Evolutionary conservation across 495 filamentous ascomycete genomes (phyloP).

Genomic region (Neurospora sp.): DNA sequence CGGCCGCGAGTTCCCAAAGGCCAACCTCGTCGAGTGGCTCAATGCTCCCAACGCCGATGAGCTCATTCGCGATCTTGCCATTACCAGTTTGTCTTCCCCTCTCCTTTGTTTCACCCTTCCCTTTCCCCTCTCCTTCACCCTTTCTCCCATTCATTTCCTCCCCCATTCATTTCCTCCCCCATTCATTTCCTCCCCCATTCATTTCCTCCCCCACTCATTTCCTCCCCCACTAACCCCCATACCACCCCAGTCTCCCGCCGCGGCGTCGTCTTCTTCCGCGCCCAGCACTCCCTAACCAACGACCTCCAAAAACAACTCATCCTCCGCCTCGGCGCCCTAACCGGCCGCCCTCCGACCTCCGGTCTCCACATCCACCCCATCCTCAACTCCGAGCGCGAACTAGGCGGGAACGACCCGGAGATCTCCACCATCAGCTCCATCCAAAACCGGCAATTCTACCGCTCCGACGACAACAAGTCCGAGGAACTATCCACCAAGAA

Average conservation of each 20-base stretch:
- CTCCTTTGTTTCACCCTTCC: background rate
- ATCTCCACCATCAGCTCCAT: conserved; percentile 61
- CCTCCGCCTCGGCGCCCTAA: conserved; percentile 50
- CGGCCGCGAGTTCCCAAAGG: conserved; percentile 54
- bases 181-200: too few relatives aligned
- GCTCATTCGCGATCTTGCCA: conserved; percentile 56
- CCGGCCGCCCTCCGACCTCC: conserved; percentile 52
- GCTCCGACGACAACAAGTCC: background rate
- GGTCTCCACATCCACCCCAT: conserved; percentile 64
- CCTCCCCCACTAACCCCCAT: background rate
- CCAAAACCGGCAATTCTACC: conserved; percentile 47
- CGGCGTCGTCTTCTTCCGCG: conserved; percentile 71
- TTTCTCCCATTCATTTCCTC: too few relatives aligned
- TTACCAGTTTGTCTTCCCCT: conserved; percentile 43
- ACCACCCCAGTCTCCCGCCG: conserved; percentile 56
- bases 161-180: too few relatives aligned
- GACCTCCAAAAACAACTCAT: conserved; percentile 50
- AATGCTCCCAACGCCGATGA: conserved; percentile 55
- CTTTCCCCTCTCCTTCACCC: conserved; percentile 7
- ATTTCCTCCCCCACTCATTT: conserved; percentile 1
- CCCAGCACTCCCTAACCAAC: conserved; percentile 46
- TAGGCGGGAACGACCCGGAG: conserved; percentile 53
- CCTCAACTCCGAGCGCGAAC: conserved; percentile 48
- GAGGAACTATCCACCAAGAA: conserved; percentile 21
- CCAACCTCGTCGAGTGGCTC: conserved; percentile 53